Evolutionary conservation across 768 basidiomycete genomes (phyloP).

Genomic region (Lenzites betulinus): DNA sequence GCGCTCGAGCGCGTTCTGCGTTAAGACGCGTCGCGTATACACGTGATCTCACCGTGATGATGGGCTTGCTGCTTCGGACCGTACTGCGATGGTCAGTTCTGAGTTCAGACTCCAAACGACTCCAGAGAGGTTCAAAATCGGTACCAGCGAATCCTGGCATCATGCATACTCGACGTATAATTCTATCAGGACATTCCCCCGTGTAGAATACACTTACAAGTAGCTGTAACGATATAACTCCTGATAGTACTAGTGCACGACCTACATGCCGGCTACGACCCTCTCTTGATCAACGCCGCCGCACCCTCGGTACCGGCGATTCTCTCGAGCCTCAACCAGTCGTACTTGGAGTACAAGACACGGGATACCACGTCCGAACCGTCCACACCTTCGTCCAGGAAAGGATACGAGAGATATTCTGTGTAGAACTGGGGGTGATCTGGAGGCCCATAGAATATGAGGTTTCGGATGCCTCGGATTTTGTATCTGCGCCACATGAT

Average conservation of each 20-base stretch:
- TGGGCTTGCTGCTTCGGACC: too few relatives aligned
- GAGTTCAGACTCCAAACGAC: too few relatives aligned
- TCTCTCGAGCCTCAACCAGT: conserved; percentile 84
- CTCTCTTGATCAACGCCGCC: conserved; percentile 31
- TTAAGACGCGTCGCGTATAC: conserved; percentile 6
- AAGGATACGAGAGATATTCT: conserved; percentile 87
- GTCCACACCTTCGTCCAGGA: conserved; percentile 89
- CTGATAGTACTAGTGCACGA: background rate
- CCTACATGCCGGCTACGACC: background rate
- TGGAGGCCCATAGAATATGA: conserved; percentile 92
- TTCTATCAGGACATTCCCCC: too few relatives aligned
- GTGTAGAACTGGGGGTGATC: conserved; percentile 91
- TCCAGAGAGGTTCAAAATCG: too few relatives aligned
- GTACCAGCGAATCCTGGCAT: too few relatives aligned
- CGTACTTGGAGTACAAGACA: conserved; percentile 85
- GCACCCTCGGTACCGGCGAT: conserved; percentile 59
- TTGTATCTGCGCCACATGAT: conserved; percentile 64
- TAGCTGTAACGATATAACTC: background rate
- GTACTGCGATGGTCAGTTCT: too few relatives aligned
- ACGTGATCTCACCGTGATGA: conserved; percentile 2
- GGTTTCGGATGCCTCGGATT: conserved; percentile 87
- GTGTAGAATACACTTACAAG: too few relatives aligned
- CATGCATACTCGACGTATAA: too few relatives aligned
- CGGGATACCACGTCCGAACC: conserved; percentile 80
- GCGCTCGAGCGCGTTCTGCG: background rate